phyloP scores from a whole-genome alignment of 148 eudicot species.

The Dianthus caryophyllus region DNA sequence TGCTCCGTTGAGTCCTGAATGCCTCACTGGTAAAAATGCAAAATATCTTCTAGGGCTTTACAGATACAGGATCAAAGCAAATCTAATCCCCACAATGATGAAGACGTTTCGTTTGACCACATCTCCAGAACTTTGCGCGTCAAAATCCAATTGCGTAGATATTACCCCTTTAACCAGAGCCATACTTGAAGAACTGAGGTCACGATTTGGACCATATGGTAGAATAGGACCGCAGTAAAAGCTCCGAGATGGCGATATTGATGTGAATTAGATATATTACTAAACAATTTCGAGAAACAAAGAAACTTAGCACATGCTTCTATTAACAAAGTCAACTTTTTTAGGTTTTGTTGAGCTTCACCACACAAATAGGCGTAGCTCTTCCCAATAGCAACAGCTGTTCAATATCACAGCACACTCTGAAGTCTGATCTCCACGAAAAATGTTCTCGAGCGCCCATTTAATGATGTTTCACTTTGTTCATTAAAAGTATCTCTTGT shows the following conservation, averaged over 20 bases:
- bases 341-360: background rate
- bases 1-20: background rate
- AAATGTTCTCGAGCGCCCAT: background rate
- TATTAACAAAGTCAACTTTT: background rate
- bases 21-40: background rate
- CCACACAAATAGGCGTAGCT: background rate
- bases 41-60: background rate
- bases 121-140: background rate
- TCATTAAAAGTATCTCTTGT: background rate
- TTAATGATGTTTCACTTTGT: background rate
- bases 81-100: background rate
- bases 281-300: background rate
- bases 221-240: background rate
- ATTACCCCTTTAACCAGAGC: background rate
- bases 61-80: background rate
- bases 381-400: background rate
- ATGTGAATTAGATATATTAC: background rate
- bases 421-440: conserved; percentile 4
- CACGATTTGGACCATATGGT: background rate
- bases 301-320: background rate
- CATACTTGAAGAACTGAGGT: background rate
- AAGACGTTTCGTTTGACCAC: background rate
- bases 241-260: background rate
- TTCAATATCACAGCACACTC: background rate
- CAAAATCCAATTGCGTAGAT: background rate